Evolutionary conservation across 2,329 filamentous ascomycete genomes (phyloP).

Genomic region (Ceratocystis diversiconidia): DNA sequence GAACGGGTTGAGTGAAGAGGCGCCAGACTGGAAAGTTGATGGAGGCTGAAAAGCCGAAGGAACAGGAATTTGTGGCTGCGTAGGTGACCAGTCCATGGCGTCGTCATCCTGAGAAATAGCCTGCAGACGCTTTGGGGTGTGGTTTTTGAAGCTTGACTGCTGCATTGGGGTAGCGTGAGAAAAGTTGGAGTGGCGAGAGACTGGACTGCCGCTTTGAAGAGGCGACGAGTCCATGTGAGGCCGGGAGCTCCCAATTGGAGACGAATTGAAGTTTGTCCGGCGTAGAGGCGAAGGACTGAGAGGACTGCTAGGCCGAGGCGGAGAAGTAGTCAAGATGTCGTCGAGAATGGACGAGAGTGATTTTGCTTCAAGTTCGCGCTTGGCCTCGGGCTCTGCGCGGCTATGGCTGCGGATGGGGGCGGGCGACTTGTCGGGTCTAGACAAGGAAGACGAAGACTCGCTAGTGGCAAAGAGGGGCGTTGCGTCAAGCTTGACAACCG

Average conservation of each 20-base stretch:
- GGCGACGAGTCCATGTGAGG: constrained; percentile 1
- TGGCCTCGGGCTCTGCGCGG: constrained; percentile 8
- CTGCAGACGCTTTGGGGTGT: constrained; percentile 13
- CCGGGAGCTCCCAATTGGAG: constrained; percentile 2
- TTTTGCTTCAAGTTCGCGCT: constrained; percentile 25
- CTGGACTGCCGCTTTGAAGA: not conserved
- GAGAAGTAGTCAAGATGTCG: constrained; percentile 27
- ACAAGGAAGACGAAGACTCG: constrained; percentile 6
- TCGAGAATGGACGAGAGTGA: constrained; percentile 36
- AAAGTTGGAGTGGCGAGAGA: constrained; percentile 11
- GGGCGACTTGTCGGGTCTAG: not conserved
- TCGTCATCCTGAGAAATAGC: constrained; percentile 32
- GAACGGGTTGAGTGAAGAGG: constrained; percentile 13
- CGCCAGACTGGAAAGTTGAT: not conserved
- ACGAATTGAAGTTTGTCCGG: constrained; percentile 14
- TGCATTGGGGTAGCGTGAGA: not conserved
- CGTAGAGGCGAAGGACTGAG: constrained; percentile 14
- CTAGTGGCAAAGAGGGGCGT: constrained; percentile 36
- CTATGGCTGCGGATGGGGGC: not conserved
- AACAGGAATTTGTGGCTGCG: constrained; percentile 34
- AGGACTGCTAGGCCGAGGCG: constrained; percentile 19
- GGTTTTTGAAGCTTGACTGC: constrained; percentile 8
- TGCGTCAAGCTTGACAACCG: constrained; percentile 34
- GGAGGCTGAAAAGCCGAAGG: constrained; percentile 26
- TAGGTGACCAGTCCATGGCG: constrained; percentile 56